Base-by-base conservation (phyloP, 1,139 yeast species). In the Protomyces lactucae-debilis region DNA sequence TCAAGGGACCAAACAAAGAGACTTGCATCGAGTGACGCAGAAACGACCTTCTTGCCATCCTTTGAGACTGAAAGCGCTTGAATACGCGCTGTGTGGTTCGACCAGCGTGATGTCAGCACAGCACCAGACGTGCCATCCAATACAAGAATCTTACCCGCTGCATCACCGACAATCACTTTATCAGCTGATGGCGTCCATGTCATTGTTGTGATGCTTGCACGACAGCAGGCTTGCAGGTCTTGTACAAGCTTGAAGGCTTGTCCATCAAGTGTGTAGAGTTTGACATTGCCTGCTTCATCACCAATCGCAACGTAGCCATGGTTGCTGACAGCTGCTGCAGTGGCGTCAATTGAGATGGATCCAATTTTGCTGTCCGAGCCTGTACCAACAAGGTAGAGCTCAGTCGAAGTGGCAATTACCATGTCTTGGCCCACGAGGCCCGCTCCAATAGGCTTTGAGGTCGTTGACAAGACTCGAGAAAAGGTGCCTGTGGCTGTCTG, bases 91-190 rank as follows among this genome's bases (percentile, higher is more conserved):
- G 92, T 87, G 74, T 95, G 97, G 84, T 88, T 92, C 0, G 96
- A 87, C 99, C 99, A 93, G 73, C 98, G 83, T 0, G 95, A 84
- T 1, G 98, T 91, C 55, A 87, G 83, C 6, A 88, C 79, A 6
- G 81, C 72, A 52, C 80, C 83, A 57, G 84, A 85, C 0, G 76
- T 75, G 18, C 83, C 74, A 67, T 84, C 82, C 75, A 85, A 90
- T 37, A 90, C 79, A 28, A 71, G 65, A 69, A 90, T 88, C 74
- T 93, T 93, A 48, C 99, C 99, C 56, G 87, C 79, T 3, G 82
- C 79, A 72, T 92, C 98, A 60, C 97, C 97, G 28, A 87, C 89
- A 0, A 98, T 98, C 32, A 87, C 79, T 68, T 78, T 82, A 67
- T 80, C 76, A 12, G 85, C 87, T 69, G 85, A 79, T 4, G 93